phyloP scores from a whole-genome alignment of 768 basidiomycete genomes.

The Lactarius pseudohatsudake region DNA sequence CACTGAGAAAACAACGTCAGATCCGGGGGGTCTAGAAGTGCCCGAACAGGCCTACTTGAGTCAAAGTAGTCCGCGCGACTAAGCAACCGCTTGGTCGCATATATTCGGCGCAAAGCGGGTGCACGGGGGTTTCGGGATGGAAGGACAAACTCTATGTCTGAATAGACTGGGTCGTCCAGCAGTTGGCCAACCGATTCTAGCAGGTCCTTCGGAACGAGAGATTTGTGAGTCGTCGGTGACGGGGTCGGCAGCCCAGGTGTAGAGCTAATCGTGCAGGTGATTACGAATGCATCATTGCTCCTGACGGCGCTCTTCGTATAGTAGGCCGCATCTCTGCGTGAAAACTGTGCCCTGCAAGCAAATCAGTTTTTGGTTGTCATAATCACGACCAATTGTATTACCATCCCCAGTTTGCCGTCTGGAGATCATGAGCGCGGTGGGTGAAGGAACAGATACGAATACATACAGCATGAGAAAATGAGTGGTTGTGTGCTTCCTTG shows the following conservation, averaged over 20 bases:
- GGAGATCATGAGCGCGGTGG: slow-evolving; percentile 6
- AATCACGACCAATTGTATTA: slow-evolving; percentile 34
- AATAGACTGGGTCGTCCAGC: slow-evolving; percentile 79
- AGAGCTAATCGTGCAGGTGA: slow-evolving; percentile 76
- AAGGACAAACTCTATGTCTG: slow-evolving; percentile 80
- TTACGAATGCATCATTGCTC: slow-evolving; percentile 65
- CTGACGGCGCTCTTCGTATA: slow-evolving; percentile 54
- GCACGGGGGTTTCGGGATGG: slow-evolving; percentile 46
- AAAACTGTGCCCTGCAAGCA: slow-evolving; percentile 68
- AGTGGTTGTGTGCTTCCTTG: slow-evolving; percentile 82
- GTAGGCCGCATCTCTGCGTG: slow-evolving; percentile 68
- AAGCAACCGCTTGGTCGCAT: slow-evolving; percentile 67
- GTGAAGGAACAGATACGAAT: no score
- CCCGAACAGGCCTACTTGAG: slow-evolving; percentile 43
- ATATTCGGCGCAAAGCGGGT: slow-evolving; percentile 49
- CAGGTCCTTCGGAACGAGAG: slow-evolving; percentile 63
- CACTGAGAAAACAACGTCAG: slow-evolving; percentile 46
- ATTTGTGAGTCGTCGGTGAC: slow-evolving; percentile 45
- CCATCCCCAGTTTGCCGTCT: slow-evolving; percentile 92
- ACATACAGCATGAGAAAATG: slow-evolving; percentile 68
- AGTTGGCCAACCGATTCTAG: slow-evolving; percentile 71
- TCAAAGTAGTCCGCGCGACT: slow-evolving; percentile 76
- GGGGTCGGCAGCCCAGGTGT: slow-evolving; percentile 53
- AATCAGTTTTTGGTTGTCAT: slow-evolving; percentile 11
- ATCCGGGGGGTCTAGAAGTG: background rate